Base-by-base conservation (phyloP, 345 rosid genomes). In the Populus davidiana region DNA sequence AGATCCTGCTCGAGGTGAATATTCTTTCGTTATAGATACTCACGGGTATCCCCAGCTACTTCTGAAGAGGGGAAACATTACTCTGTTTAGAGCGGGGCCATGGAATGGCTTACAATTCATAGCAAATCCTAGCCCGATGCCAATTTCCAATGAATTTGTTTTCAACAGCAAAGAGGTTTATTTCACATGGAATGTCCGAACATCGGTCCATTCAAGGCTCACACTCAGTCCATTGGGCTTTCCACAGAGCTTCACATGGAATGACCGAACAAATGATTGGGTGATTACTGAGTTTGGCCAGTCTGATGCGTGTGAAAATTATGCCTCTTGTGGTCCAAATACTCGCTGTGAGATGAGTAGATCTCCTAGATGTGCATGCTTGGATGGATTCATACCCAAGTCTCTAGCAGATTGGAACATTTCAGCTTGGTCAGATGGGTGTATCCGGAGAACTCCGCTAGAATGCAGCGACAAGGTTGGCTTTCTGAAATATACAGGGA, bases 31-130 rank as follows among this genome's bases (percentile, higher is more conserved):
- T 31, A 59, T 82, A 10, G 85, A 82, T 33, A 8, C 75, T 14
- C 65, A 16, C 36, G 85, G 85, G 33, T 71, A 31, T 75, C 85
- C 82, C 4, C 82, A 82, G 31, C 18, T 82, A 1, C 66, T 75
- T 29, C 8, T 78, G 0, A 35, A 54, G 63, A 75, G 75, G 0
- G 70, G 73, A 17, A 4, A 39, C 5, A 21, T 0, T 0, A 59
- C 66, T 18, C 27, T 3, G 2, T 75, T 21, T 50, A 66, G 85
- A 39, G 44, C 17, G 8, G 82, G 85, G 2, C 67, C 85, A 1
- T 78, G 79, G 79, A 72, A 82, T 56, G 85, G 85, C 16, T 5
- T 75, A 7, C 43, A 63, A 16, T 75, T 75, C n/a, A 44, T 74
- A 0, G 80, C 82, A 31, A 36, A 54, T 64, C 59, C 79, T 17